phyloP scores from a whole-genome alignment of 2,329 filamentous ascomycete species.

The Plectosphaerella sp. region DNA sequence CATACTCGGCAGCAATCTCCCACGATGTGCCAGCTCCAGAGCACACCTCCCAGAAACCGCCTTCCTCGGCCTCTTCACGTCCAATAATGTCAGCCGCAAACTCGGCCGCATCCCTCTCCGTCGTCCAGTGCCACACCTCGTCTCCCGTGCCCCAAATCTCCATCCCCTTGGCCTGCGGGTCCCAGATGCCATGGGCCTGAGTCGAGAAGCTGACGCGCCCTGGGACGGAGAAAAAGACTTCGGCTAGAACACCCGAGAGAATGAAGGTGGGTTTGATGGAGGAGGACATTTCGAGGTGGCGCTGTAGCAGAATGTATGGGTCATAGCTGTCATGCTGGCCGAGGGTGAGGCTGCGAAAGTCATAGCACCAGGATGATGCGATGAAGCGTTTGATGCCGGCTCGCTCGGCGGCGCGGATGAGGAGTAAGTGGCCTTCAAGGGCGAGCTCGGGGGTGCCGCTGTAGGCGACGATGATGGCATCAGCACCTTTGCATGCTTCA shows the following conservation, averaged over 20 bases:
- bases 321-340: slow-evolving; percentile 26
- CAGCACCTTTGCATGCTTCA: slow-evolving; percentile 3
- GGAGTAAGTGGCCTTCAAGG: slow-evolving; percentile 26
- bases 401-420: slow-evolving; percentile 27
- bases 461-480: slow-evolving; percentile 16
- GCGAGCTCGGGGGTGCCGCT: slow-evolving; percentile 11
- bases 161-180: background rate
- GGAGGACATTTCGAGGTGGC: slow-evolving; percentile 17
- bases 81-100: slow-evolving; percentile 2
- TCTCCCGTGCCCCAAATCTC: slow-evolving; percentile 1
- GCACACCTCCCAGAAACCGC: background rate
- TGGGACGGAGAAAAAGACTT: slow-evolving; percentile 15
- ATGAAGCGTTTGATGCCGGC: slow-evolving; percentile 23
- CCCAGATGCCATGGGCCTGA: background rate
- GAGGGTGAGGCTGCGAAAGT: slow-evolving; percentile 20
- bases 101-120: slow-evolving; percentile 3
- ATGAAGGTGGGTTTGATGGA: slow-evolving; percentile 21
- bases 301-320: slow-evolving; percentile 20
- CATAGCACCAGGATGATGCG: slow-evolving; percentile 22
- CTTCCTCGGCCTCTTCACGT: background rate
- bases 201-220: background rate
- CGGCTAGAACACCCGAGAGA: slow-evolving; percentile 21
- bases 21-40: background rate
- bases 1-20: background rate
- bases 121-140: slow-evolving; percentile 3